Evolutionary conservation across 495 filamentous ascomycete species (phyloP).

Genomic region (Penicillium crystallinum): DNA sequence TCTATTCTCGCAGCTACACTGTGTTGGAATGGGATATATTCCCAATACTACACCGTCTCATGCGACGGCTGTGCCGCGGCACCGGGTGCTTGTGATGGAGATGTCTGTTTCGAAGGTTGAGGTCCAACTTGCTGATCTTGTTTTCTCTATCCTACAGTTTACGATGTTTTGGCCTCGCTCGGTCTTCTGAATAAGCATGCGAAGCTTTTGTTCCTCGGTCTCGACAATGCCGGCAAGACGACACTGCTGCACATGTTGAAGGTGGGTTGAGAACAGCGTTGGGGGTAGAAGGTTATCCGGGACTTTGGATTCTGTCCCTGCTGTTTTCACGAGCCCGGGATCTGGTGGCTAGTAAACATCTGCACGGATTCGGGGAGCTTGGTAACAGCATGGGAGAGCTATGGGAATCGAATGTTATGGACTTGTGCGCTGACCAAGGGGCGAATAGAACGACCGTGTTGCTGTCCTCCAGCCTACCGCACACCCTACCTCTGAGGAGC

Average conservation of each 20-base stretch:
- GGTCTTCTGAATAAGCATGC: conserved; percentile 95
- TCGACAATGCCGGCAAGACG: conserved; percentile 98
- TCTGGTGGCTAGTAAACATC: background rate
- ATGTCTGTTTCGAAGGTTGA: background rate
- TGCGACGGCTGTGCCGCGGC: conserved; percentile 10
- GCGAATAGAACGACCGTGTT: conserved; percentile 80
- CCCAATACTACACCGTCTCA: background rate
- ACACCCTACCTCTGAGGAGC: conserved; percentile 91
- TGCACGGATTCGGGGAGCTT: background rate
- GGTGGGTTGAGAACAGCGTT: conserved; percentile 44
- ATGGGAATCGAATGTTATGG: background rate
- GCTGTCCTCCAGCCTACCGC: conserved; percentile 87
- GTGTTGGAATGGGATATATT: background rate
- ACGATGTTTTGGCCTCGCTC: conserved; percentile 82
- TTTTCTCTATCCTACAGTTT: conserved; percentile 55
- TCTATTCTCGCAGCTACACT: background rate
- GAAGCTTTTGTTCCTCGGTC: conserved; percentile 87
- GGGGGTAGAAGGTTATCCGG: background rate
- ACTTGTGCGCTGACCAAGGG: conserved; percentile 12
- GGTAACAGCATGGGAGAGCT: background rate
- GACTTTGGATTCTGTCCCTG: background rate
- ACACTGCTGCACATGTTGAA: conserved; percentile 91
- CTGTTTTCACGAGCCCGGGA: too few species aligned
- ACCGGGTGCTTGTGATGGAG: conserved; percentile 14
- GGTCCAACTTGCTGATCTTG: conserved; percentile 8